These are phyloP conservation scores for Elongisporangium anandrum DNA, from an alignment of 352 stramenopile genomes.

Conservation along the genomic window DNA sequence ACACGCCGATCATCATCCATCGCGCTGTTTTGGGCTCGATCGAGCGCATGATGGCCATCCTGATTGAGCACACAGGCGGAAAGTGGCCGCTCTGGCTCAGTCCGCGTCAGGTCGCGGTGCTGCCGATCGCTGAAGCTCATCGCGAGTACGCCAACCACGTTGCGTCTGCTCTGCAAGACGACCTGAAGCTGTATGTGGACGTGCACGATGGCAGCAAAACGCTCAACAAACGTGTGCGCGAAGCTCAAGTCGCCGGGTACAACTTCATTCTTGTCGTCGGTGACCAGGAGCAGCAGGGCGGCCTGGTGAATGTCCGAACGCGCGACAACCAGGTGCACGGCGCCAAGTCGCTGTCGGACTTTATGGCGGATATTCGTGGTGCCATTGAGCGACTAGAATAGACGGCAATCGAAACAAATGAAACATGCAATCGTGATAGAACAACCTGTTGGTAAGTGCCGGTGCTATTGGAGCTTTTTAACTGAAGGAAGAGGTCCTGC, in stretches of 20 bases:
- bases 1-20: constrained; percentile 98
- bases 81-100: constrained; percentile 97
- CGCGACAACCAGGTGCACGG: constrained; percentile 82
- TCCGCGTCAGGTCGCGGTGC: constrained; percentile 70
- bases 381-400: constrained; percentile 68
- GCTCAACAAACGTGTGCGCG: constrained; percentile 80
- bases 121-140: constrained; percentile 67
- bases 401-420: constrained; percentile 6
- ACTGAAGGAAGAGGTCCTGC: too few species aligned
- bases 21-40: constrained; percentile 96
- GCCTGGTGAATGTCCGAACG: constrained; percentile 73
- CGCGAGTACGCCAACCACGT: constrained; percentile 59
- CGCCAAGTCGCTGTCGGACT: constrained; percentile 42
- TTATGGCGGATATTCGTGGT: constrained; percentile 49
- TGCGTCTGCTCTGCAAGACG: constrained; percentile 29
- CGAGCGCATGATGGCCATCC: constrained; percentile 98
- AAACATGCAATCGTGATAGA: neutral
- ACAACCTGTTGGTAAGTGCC: constrained; percentile 1
- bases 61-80: constrained; percentile 95
- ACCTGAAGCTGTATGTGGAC: constrained; percentile 58
- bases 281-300: constrained; percentile 49
- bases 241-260: constrained; percentile 75
- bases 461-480: constrained; percentile 1
- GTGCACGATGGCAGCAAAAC: constrained; percentile 75
- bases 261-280: constrained; percentile 87